These are phyloP conservation scores for Omphalotus olearius DNA, from an alignment of 1,284 basidiomycete genomes.

Conservation along the genomic window DNA sequence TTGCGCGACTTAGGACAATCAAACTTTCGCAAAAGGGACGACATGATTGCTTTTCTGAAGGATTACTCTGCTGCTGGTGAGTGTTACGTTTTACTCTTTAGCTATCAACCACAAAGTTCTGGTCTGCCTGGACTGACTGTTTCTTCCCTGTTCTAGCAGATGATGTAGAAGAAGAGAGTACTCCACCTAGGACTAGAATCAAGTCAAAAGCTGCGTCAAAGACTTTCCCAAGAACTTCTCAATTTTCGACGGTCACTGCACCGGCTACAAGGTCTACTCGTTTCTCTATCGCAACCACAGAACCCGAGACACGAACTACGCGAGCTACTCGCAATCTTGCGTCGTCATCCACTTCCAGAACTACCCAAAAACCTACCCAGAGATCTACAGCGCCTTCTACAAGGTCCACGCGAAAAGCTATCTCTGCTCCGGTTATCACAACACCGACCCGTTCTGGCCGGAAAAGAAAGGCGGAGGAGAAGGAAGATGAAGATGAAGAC, in stretches of 20 bases:
- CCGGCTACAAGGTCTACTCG: neutral
- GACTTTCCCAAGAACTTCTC: no score
- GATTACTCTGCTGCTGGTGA: neutral
- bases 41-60: constrained; percentile 2
- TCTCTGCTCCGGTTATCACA: neutral
- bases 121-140: no score
- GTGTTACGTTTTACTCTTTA: neutral
- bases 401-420: neutral
- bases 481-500: neutral
- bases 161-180: no score
- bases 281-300: neutral
- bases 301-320: no score
- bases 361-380: neutral
- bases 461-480: constrained; percentile 3
- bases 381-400: neutral
- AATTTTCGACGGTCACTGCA: no score
- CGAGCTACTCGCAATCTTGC: no score
- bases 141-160: no score
- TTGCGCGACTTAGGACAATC: constrained; percentile 4
- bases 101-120: no score
- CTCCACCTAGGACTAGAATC: no score
- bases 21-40: neutral
- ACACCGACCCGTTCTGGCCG: neutral
- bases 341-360: no score
- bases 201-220: no score